These are phyloP conservation scores for Volutella citrinella DNA, from an alignment of 2,329 filamentous ascomycete genomes.

Conservation along the genomic window DNA sequence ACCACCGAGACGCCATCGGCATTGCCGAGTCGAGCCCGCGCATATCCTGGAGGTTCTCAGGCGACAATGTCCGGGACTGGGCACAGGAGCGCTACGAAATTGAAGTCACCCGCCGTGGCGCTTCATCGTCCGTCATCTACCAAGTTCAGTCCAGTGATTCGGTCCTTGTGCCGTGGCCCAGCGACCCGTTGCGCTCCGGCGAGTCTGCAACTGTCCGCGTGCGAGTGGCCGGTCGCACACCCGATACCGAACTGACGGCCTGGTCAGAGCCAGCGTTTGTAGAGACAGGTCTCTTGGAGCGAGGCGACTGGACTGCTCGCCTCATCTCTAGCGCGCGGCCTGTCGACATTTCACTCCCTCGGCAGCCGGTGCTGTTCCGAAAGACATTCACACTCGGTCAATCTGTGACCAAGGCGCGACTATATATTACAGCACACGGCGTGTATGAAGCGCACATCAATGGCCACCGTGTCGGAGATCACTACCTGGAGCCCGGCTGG, in stretches of 20 bases:
- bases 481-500: conserved; percentile 48
- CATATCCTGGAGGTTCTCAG: conserved; percentile 1
- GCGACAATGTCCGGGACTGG: background rate
- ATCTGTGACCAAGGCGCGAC: conserved; percentile 1
- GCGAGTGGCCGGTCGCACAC: too few species aligned
- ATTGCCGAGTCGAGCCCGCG: background rate
- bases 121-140: background rate
- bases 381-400: background rate
- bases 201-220: background rate
- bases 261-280: too few species aligned
- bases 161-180: background rate
- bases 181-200: background rate
- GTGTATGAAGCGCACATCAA: conserved; percentile 46
- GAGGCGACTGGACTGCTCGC: background rate
- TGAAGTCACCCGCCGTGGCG: too few species aligned
- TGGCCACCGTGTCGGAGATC: conserved; percentile 35
- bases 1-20: conserved; percentile 1
- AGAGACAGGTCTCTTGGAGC: background rate
- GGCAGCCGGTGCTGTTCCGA: background rate
- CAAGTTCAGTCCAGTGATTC: background rate
- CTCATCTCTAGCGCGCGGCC: background rate
- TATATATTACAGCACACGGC: conserved; percentile 45
- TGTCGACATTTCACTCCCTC: background rate
- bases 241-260: too few species aligned
- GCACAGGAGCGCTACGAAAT: background rate